Percentiles rank a stretch among this genome's conserved stretches.
Conservation (phyloP, 1,139 yeast species). For the Blastobotrys elegans region DNA sequence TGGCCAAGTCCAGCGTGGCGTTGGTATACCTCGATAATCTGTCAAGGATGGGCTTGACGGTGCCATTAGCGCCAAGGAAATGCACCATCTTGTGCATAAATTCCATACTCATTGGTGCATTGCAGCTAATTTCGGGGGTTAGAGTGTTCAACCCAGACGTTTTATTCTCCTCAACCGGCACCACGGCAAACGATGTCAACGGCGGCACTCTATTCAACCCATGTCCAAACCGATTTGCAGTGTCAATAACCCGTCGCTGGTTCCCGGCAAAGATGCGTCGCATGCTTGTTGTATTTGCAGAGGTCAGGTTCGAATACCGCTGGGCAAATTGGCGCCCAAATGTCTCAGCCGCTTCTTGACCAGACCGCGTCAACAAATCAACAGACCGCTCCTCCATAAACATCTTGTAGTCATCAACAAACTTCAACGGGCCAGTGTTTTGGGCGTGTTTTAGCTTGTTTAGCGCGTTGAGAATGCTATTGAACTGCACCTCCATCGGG, state of each 20-base stretch:
- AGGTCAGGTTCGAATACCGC: not conserved
- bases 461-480: not conserved
- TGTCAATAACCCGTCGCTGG: slow-evolving; percentile 37
- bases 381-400: not conserved
- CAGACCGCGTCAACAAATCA: not conserved
- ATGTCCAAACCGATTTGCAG: slow-evolving; percentile 38
- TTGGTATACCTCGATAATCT: slow-evolving; percentile 5
- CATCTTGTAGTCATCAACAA: slow-evolving; percentile 35
- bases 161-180: slow-evolving; percentile 36
- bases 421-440: slow-evolving; percentile 34
- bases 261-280: slow-evolving; percentile 34
- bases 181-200: slow-evolving; percentile 34
- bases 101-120: slow-evolving; percentile 13
- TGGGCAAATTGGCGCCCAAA: not conserved
- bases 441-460: slow-evolving; percentile 14
- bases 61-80: slow-evolving; percentile 8
- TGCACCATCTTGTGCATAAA: slow-evolving; percentile 21
- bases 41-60: slow-evolving; percentile 36
- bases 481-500: slow-evolving; percentile 35
- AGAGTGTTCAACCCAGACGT: slow-evolving; percentile 40
- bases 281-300: not conserved
- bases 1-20: not conserved
- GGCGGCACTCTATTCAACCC: too few species aligned
- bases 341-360: not conserved
- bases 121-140: slow-evolving; percentile 32